A percentile compares a stretch with the other conserved stretches of the same genome.
Conservation (phyloP, 2,329 filamentous ascomycete genomes). For the Gliomastix tumulicola region DNA sequence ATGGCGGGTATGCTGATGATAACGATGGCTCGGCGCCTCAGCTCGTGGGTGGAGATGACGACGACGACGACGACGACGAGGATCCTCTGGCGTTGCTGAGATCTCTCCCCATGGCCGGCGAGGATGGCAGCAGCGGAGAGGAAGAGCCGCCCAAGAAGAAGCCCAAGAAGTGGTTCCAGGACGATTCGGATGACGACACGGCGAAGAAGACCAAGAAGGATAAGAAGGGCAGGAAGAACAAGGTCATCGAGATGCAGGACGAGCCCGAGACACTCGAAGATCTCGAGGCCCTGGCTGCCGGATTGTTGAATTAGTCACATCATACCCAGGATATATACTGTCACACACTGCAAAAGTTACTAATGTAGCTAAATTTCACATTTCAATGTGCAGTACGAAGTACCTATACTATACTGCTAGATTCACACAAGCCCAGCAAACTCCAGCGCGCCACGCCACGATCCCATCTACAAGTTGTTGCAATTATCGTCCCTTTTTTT, state of each 20-base stretch:
- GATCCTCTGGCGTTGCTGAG: constrained; percentile 52
- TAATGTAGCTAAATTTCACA: no score
- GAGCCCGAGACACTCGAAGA: constrained; percentile 76
- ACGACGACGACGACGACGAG: constrained; percentile 33
- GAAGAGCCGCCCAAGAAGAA: constrained; percentile 43
- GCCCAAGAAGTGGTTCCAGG: constrained; percentile 74
- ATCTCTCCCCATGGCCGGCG: constrained; percentile 45
- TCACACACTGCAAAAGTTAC: no score
- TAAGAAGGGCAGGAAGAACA: constrained; percentile 38
- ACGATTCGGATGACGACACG: constrained; percentile 57
- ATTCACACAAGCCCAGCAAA: no score
- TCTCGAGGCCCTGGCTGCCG: constrained; percentile 68
- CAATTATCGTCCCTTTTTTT: no score
- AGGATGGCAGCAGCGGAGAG: constrained; percentile 13
- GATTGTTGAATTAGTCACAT: constrained; percentile 57
- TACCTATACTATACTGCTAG: no score
- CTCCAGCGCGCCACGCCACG: no score
- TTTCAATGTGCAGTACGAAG: no score
- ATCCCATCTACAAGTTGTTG: no score
- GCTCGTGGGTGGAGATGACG: constrained; percentile 20
- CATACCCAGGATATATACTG: no score
- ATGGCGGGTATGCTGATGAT: constrained; percentile 16
- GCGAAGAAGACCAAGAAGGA: constrained; percentile 27
- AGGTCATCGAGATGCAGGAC: constrained; percentile 54
- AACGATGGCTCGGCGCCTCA: constrained; percentile 18